Conservation (phyloP, 2,329 filamentous ascomycete genomes). For the Penicillium psychrosexuale region DNA sequence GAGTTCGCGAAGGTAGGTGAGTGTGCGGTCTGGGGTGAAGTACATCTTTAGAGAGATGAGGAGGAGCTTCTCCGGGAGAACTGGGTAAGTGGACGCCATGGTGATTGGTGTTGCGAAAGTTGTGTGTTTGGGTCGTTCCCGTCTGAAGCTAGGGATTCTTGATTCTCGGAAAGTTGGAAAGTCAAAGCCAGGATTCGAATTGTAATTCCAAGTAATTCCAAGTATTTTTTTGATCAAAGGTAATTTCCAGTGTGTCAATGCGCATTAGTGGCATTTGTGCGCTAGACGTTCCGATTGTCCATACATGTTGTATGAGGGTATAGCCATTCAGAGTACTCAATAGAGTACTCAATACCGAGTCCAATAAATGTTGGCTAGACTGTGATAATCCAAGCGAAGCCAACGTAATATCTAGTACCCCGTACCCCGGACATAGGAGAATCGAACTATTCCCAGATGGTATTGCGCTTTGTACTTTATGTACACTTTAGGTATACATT, state of each 20-base stretch:
- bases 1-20: conserved; percentile 53
- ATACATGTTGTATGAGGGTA: not conserved
- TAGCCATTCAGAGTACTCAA: not conserved
- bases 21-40: conserved; percentile 49
- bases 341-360: not conserved
- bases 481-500: not conserved
- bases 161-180: not conserved
- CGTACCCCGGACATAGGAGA: not conserved
- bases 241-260: not conserved
- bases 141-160: not conserved
- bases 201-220: not conserved
- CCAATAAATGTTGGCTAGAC: not conserved
- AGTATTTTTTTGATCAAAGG: not conserved
- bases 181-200: not conserved
- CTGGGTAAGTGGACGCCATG: conserved; percentile 27
- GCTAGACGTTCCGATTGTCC: not conserved
- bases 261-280: not conserved
- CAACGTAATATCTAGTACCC: not conserved
- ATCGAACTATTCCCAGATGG: not conserved
- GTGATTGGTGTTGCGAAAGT: not conserved
- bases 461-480: not conserved
- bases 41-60: conserved; percentile 43
- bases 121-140: not conserved
- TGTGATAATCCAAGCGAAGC: not conserved
- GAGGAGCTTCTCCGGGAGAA: conserved; percentile 37